Evolutionary conservation across 179 eudicot species (phyloP).

Genomic region (Heliamphora pulchella): DNA sequence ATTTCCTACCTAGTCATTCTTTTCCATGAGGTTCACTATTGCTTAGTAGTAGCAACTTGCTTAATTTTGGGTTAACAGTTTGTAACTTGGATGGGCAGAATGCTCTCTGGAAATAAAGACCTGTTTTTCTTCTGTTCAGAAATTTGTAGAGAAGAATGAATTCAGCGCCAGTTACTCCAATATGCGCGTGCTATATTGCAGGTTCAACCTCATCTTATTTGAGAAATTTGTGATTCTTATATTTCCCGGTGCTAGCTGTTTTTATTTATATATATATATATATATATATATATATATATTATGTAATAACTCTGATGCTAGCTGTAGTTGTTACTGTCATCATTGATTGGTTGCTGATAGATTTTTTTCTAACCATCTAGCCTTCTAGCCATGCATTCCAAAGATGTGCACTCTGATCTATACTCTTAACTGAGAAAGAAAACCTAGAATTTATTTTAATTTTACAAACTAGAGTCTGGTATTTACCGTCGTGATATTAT

Average conservation of each 20-base stretch:
- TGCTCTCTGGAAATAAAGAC: not conserved
- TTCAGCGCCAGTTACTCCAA: not conserved
- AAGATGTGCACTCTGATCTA: not conserved
- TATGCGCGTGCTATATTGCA: not conserved
- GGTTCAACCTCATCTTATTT: not conserved
- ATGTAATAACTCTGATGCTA: not conserved
- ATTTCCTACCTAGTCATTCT: not conserved
- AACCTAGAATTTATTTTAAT: not conserved
- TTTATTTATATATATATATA: too few relatives aligned
- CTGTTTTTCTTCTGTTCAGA: not conserved
- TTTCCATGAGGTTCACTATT: not conserved
- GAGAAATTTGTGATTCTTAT: not conserved
- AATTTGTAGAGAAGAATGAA: not conserved
- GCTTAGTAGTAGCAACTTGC: not conserved
- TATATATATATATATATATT: too few relatives aligned
- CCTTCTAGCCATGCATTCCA: not conserved
- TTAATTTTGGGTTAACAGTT: not conserved
- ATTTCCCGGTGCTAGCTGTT: not conserved
- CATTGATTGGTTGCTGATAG: not conserved
- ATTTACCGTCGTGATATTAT: not conserved
- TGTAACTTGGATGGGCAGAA: slow-evolving; percentile 2
- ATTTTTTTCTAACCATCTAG: not conserved
- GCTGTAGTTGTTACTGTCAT: not conserved
- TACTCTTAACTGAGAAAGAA: not conserved
- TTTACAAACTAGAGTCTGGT: not conserved